Evolutionary conservation across 106 monocot genomes (phyloP), one percentile per base, ranked within the genome.

Genomic region (Agapanthus africanus): DNA sequence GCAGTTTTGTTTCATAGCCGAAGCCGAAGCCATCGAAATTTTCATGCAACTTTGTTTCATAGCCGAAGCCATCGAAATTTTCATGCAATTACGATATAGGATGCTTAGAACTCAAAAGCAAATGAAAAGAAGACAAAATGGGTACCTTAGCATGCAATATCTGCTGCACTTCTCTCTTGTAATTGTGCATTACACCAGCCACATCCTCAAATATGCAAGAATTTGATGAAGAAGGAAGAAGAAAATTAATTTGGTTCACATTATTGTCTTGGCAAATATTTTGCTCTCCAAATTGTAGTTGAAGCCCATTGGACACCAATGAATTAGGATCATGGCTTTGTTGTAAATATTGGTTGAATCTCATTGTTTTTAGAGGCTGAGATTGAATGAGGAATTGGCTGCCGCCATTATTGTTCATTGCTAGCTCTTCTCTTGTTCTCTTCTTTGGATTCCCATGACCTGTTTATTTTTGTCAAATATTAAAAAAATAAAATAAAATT

Each of bases 241-340:
- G 16, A n/a, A 18, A 35, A 36, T 61, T 61, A n/a, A 61, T 35
- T 36, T 34, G 18, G 61, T 36, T 61, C 35, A n/a, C 61, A 36
- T 59, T 33, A n/a, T n/a, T n/a, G n/a, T n/a, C n/a, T 19, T 59
- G 59, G 32, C 32, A 13, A 14, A 15, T 13, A 16, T 30, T 30
- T 14, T 59, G 32, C 59, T 33, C 59, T 59, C 35, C 61, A 7
- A 10, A 61, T 61, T 33, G 35, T 3, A 61, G 36, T 13, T 61
- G 61, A 61, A 61, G 61, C 6, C 61, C 61, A n/a, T 33, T 61
- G 18, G 61, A 61, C 19, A 36, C 35, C 33, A 61, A 35, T 61
- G 61, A n/a, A n/a, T n/a, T 11, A 35, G 61, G 61, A 19, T 61
- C 16, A 9, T 61, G 61, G n/a, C 10, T 4, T 1, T 36, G 61